These are phyloP conservation scores for Lentinula aciculospora DNA, from an alignment of 768 basidiomycete genomes.

Conservation along the genomic window DNA sequence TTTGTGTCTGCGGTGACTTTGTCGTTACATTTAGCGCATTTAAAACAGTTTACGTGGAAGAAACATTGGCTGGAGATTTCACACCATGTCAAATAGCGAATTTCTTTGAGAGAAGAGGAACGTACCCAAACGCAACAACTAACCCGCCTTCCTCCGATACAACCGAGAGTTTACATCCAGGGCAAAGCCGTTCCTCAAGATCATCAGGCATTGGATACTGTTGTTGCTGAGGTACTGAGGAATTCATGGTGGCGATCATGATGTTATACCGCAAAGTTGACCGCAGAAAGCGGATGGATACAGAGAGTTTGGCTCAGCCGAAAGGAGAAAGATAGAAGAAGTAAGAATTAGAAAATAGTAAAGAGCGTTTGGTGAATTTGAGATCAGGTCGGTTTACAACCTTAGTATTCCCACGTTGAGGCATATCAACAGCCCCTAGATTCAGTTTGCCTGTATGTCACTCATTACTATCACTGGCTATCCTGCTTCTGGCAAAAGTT, in stretches of 20 bases:
- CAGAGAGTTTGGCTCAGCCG: constrained; percentile 22
- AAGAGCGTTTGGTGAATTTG: constrained; percentile 7
- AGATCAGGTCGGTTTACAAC: not conserved
- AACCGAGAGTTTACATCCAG: constrained; percentile 77
- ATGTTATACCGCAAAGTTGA: not conserved
- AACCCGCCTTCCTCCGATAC: constrained; percentile 79
- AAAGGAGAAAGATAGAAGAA: constrained; percentile 5
- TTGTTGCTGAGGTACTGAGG: not conserved
- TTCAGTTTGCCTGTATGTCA: constrained; percentile 56
- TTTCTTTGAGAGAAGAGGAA: constrained; percentile 5
- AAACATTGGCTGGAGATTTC: constrained; percentile 81
- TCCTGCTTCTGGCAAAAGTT: constrained; percentile 84
- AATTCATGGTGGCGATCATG: constrained; percentile 23
- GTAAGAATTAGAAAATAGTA: constrained; percentile 14
- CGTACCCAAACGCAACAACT: constrained; percentile 94
- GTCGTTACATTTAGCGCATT: constrained; percentile 92
- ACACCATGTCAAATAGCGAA: constrained; percentile 9
- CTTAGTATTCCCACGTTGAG: not conserved
- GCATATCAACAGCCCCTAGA: not conserved
- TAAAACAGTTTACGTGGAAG: constrained; percentile 94
- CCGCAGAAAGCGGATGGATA: constrained; percentile 12
- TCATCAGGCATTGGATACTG: constrained; percentile 6
- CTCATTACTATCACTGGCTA: constrained; percentile 85
- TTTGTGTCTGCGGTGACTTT: constrained; percentile 96
- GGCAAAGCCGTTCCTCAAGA: constrained; percentile 64